These are phyloP conservation scores for Lactifluus subvellereus DNA, from an alignment of 768 basidiomycete species.

Conservation along the genomic window DNA sequence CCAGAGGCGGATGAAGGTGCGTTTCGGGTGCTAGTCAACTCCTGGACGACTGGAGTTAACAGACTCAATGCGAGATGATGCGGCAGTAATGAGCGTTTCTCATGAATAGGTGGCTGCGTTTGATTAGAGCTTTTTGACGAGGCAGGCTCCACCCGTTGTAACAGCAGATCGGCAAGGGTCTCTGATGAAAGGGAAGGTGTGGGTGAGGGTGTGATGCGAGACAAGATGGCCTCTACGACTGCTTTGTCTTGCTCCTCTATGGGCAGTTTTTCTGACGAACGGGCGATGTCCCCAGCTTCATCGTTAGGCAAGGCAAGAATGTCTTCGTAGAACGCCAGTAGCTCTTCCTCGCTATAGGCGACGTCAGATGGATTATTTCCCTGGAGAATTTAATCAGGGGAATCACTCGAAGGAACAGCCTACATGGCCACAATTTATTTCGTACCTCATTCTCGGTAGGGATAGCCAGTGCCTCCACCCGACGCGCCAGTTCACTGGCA, in stretches of 20 bases:
- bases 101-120: neutral
- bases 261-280: constrained; percentile 7
- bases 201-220: neutral
- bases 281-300: constrained; percentile 12
- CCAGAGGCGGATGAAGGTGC: neutral
- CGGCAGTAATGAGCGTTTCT: neutral
- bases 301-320: constrained; percentile 31
- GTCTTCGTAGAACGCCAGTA: constrained; percentile 39
- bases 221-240: constrained; percentile 33
- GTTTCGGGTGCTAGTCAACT: neutral
- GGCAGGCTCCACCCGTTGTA: neutral
- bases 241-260: constrained; percentile 15
- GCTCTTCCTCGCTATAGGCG: constrained; percentile 34
- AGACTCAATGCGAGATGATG: constrained; percentile 1
- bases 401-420: neutral
- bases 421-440: neutral
- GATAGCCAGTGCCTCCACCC: constrained; percentile 20
- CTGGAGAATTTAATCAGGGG: neutral
- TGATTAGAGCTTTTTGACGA: neutral
- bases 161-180: constrained; percentile 10
- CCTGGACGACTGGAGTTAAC: neutral
- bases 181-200: neutral
- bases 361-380: neutral
- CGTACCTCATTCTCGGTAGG: neutral
- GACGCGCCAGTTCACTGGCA: constrained; percentile 10